These are phyloP conservation scores for Aspergillus asperescens DNA, from an alignment of 495 filamentous ascomycete genomes.

Conservation along the genomic window DNA sequence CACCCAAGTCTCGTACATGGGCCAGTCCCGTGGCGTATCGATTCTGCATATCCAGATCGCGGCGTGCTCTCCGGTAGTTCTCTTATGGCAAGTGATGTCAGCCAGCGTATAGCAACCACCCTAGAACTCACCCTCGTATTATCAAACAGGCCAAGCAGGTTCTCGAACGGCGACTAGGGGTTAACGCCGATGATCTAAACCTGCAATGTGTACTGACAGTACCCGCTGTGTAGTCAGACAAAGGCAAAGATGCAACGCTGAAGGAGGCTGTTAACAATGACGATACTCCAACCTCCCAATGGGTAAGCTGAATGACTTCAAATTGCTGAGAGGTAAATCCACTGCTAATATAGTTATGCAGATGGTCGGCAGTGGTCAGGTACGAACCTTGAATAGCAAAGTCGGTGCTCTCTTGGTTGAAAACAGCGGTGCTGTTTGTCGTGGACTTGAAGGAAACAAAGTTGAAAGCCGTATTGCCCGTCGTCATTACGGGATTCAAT, in stretches of 20 bases:
- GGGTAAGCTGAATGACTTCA: slow-evolving; percentile 39
- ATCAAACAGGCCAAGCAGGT: slow-evolving; percentile 27
- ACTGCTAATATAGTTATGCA: neutral
- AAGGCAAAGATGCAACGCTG: slow-evolving; percentile 44
- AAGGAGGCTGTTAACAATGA: slow-evolving; percentile 43
- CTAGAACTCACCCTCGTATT: too few species aligned
- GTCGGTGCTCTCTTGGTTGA: slow-evolving; percentile 24
- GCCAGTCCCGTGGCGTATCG: too few species aligned
- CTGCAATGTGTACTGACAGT: slow-evolving; percentile 46
- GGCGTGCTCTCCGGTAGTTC: too few species aligned
- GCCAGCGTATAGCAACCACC: slow-evolving; percentile 40
- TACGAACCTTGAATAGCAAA: slow-evolving; percentile 5
- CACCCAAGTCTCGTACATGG: too few species aligned
- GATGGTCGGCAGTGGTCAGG: slow-evolving; percentile 29
- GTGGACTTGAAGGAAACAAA: slow-evolving; percentile 35
- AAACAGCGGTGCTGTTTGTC: slow-evolving; percentile 41
- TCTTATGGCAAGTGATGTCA: slow-evolving; percentile 17
- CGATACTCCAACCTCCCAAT: slow-evolving; percentile 57
- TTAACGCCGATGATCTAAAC: slow-evolving; percentile 7
- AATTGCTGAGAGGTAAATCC: too few species aligned
- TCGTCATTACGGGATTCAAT: slow-evolving; percentile 45
- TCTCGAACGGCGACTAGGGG: slow-evolving; percentile 30
- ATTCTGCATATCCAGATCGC: too few species aligned
- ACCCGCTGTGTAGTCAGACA: slow-evolving; percentile 52
- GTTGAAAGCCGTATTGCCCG: slow-evolving; percentile 46